Evolutionary conservation across 2,329 filamentous ascomycete genomes (phyloP).

Genomic region (Aspergillus pseudoglaucus): DNA sequence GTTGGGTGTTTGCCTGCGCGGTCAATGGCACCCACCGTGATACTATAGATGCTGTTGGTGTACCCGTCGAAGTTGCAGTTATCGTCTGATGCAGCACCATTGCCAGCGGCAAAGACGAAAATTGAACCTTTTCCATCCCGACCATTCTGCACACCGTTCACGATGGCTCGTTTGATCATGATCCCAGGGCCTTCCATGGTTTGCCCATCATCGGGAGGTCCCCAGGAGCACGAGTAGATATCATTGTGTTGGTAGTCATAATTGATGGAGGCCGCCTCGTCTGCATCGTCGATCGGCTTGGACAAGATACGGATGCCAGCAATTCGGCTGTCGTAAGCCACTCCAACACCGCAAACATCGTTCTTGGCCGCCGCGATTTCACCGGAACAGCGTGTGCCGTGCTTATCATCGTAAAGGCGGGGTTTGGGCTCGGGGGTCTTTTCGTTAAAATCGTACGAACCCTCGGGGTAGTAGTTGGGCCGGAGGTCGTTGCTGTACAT

Average conservation of each 20-base stretch:
- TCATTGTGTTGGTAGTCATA: slow-evolving; percentile 87
- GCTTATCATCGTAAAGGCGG: slow-evolving; percentile 73
- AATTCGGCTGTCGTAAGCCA: slow-evolving; percentile 86
- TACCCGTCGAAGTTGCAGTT: slow-evolving; percentile 99
- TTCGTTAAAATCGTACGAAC: slow-evolving; percentile 96
- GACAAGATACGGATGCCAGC: slow-evolving; percentile 89
- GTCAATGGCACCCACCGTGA: slow-evolving; percentile 91
- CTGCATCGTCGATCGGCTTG: slow-evolving; percentile 80
- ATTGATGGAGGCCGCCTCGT: slow-evolving; percentile 88
- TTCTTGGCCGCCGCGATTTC: slow-evolving; percentile 91
- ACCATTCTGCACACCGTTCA: slow-evolving; percentile 85
- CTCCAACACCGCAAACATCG: slow-evolving; percentile 88
- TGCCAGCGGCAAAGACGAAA: slow-evolving; percentile 94
- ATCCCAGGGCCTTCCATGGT: slow-evolving; percentile 93
- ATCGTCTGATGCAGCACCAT: slow-evolving; percentile 78
- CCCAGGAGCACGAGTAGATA: slow-evolving; percentile 99
- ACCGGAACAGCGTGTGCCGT: slow-evolving; percentile 90
- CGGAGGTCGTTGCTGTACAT: slow-evolving; percentile 91
- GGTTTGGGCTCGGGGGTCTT: slow-evolving; percentile 70
- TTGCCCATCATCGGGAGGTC: slow-evolving; percentile 83
- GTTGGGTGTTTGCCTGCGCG: slow-evolving; percentile 81
- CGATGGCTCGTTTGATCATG: slow-evolving; percentile 81
- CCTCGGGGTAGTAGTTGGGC: slow-evolving; percentile 86
- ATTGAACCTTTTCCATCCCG: slow-evolving; percentile 78
- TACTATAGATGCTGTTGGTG: slow-evolving; percentile 98